Conservation (phyloP, 805 yeast genomes). For the Kodamaea restingae region DNA sequence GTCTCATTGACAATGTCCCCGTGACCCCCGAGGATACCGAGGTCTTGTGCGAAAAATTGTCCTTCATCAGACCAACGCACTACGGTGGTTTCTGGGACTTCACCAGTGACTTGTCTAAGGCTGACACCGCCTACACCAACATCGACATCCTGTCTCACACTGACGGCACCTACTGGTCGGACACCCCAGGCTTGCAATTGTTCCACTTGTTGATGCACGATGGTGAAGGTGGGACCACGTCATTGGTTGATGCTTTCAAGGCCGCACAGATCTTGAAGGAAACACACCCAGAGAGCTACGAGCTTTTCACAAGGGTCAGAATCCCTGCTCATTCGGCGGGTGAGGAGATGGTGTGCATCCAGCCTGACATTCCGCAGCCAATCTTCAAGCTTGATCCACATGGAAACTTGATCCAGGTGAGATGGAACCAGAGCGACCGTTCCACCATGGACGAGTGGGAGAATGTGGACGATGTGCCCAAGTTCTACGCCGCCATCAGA, state of each 20-base stretch:
- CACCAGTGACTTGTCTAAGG: constrained; percentile 61
- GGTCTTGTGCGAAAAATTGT: constrained; percentile 50
- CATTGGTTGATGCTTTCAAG: constrained; percentile 62
- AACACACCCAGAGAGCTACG: constrained; percentile 48
- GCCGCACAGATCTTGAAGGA: constrained; percentile 50
- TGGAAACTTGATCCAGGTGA: constrained; percentile 54
- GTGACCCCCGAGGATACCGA: constrained; percentile 57
- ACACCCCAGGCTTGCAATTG: constrained; percentile 67
- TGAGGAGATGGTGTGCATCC: constrained; percentile 57
- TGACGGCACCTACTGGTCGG: constrained; percentile 73
- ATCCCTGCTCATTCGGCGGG: constrained; percentile 77
- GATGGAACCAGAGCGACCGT: constrained; percentile 72
- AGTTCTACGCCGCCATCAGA: constrained; percentile 54
- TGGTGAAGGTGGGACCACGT: constrained; percentile 64
- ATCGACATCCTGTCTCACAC: constrained; percentile 62
- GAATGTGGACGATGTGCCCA: constrained; percentile 46
- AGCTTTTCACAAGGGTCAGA: constrained; percentile 44
- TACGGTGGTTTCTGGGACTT: constrained; percentile 83
- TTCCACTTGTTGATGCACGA: constrained; percentile 64
- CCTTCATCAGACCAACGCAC: constrained; percentile 64
- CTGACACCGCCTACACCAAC: constrained; percentile 71
- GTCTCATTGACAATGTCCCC: constrained; percentile 59
- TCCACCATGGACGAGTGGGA: constrained; percentile 53
- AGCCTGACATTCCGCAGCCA: constrained; percentile 54
- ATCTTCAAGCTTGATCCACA: constrained; percentile 50